Conservation (phyloP, 2,329 filamentous ascomycete genomes). For the Plenodomus lindquistii region DNA sequence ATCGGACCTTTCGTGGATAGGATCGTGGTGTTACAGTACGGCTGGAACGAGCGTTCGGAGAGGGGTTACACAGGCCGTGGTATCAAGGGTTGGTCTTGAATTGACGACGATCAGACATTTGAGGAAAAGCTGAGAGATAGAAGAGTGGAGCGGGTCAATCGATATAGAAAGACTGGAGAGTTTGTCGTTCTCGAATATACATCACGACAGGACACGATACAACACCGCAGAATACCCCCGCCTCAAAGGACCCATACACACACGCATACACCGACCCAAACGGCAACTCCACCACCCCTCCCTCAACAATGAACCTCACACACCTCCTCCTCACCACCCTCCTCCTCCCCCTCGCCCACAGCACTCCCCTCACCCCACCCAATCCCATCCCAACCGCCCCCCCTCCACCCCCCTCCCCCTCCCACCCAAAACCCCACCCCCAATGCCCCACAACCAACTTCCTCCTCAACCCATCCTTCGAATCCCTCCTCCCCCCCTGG, state of each 20-base stretch:
- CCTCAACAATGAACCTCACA: not conserved
- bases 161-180: too few relatives aligned
- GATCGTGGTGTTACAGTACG: too few relatives aligned
- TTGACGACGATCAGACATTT: too few relatives aligned
- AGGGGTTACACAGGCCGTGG: too few relatives aligned
- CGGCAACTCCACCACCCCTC: not conserved
- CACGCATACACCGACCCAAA: not conserved
- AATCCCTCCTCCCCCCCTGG: slow-evolving; percentile 16
- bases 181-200: too few relatives aligned
- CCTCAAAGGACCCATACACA: not conserved
- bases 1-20: too few relatives aligned
- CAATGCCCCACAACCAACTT: slow-evolving; percentile 15
- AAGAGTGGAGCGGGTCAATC: too few relatives aligned
- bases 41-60: too few relatives aligned
- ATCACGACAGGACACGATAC: too few relatives aligned
- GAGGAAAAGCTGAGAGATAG: too few relatives aligned
- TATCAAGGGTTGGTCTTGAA: too few relatives aligned
- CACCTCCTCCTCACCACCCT: slow-evolving; percentile 2
- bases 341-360: not conserved
- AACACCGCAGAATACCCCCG: too few relatives aligned
- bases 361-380: not conserved
- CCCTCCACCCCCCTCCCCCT: not conserved
- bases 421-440: not conserved
- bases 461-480: slow-evolving; percentile 25
- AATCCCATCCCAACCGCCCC: not conserved